Conservation (phyloP, 805 yeast species). For the Pichia ethanolica region DNA sequence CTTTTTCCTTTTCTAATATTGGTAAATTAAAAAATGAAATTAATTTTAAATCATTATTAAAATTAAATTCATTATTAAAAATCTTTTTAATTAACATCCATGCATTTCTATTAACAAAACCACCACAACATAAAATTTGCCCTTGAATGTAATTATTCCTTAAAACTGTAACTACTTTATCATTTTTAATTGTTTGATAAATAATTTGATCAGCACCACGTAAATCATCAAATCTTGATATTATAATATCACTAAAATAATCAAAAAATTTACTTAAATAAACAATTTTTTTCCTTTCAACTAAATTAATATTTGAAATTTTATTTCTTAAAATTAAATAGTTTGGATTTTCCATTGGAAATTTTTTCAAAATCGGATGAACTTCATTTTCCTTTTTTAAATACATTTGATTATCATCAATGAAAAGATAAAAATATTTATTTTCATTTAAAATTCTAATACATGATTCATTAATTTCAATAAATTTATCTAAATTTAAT, state of each 20-base stretch:
- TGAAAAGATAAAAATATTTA: neutral
- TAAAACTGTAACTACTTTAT: slow-evolving; percentile 3
- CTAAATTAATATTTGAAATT: too few relatives aligned
- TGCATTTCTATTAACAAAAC: neutral
- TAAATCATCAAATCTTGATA: slow-evolving; percentile 5
- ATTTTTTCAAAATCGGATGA: neutral
- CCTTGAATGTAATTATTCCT: slow-evolving; percentile 4
- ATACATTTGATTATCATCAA: slow-evolving; percentile 2
- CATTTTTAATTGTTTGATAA: neutral
- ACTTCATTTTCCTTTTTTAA: slow-evolving; percentile 1
- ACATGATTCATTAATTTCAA: slow-evolving; percentile 6
- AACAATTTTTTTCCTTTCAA: neutral
- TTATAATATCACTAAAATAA: neutral
- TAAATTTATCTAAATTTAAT: neutral
- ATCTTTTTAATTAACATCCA: neutral
- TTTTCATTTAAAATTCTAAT: neutral
- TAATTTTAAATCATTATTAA: neutral
- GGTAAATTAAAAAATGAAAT: neutral
- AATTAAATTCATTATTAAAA: neutral
- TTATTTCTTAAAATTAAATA: neutral
- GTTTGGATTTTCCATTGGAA: neutral
- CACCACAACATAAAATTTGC: slow-evolving; percentile 7
- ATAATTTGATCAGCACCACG: slow-evolving; percentile 6
- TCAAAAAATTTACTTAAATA: neutral
- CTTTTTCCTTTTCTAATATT: neutral